Conservation (phyloP, 1,284 basidiomycete species). For the Erythrobasidium hasegawianum region DNA sequence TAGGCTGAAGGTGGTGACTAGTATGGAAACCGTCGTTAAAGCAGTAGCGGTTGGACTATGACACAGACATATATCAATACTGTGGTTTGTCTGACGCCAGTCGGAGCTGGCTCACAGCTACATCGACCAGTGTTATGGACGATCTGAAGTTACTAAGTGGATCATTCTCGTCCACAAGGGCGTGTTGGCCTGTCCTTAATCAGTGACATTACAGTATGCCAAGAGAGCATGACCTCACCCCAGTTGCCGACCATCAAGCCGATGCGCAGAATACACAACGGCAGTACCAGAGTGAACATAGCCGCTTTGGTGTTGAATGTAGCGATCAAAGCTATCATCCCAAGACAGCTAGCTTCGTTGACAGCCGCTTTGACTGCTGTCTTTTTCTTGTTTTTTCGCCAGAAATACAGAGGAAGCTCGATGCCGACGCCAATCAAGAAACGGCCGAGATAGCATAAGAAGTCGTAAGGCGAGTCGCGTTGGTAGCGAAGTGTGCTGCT, state of each 20-base stretch:
- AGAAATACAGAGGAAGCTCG: constrained; percentile 26
- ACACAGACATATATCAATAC: background rate
- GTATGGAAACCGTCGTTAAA: constrained; percentile 34
- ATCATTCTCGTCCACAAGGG: constrained; percentile 14
- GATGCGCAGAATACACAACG: constrained; percentile 16
- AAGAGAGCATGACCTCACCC: constrained; percentile 12
- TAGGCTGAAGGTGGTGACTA: constrained; percentile 23
- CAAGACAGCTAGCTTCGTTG: constrained; percentile 1
- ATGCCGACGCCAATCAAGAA: constrained; percentile 18
- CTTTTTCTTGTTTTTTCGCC: constrained; percentile 3
- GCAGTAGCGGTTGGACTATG: constrained; percentile 19
- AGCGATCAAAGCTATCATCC: background rate
- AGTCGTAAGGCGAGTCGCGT: constrained; percentile 14
- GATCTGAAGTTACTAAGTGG: constrained; percentile 24
- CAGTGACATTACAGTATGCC: no score
- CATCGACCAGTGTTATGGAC: constrained; percentile 24
- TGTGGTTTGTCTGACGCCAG: background rate
- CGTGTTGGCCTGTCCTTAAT: background rate
- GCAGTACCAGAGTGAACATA: constrained; percentile 9
- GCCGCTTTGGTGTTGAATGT: constrained; percentile 11
- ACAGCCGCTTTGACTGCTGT: constrained; percentile 7
- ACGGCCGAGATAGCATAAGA: constrained; percentile 6
- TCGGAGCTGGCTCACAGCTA: constrained; percentile 1
- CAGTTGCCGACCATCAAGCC: constrained; percentile 29
- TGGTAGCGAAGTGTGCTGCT: constrained; percentile 20